phyloP scores from a whole-genome alignment of 495 filamentous ascomycete species.

The Parathielavia hyrcaniae region DNA sequence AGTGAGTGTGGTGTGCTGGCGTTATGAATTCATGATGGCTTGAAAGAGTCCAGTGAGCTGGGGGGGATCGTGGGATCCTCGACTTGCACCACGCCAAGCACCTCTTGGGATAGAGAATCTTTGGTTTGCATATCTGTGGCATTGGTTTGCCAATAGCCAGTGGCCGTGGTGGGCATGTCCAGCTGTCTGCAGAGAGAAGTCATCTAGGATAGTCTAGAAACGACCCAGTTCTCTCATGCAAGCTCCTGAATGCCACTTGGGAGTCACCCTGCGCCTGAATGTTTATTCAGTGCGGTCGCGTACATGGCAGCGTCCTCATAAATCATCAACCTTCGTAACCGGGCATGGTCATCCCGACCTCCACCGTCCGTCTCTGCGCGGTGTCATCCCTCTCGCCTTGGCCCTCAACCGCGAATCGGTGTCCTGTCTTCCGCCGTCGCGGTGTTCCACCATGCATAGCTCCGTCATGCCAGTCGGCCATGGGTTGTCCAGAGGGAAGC shows the following conservation, averaged over 20 bases:
- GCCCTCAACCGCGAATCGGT: neutral
- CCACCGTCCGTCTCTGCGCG: neutral
- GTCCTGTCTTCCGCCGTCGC: neutral
- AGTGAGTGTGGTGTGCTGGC: constrained; percentile 3
- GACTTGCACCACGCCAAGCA: neutral
- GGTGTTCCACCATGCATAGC: neutral
- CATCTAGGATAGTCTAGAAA: neutral
- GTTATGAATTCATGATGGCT: neutral
- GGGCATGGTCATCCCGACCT: neutral
- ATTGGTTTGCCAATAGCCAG: constrained; percentile 4
- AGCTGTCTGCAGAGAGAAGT: neutral
- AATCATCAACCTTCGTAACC: neutral
- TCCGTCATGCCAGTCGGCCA: neutral
- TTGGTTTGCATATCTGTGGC: constrained; percentile 20
- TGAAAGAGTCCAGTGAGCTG: neutral
- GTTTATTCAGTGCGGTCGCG: neutral
- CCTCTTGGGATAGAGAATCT: neutral
- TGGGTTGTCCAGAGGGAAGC: too few relatives aligned
- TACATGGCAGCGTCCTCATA: neutral
- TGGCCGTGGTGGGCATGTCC: neutral
- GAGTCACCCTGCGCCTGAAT: too few relatives aligned
- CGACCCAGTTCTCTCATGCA: neutral
- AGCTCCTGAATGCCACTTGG: neutral
- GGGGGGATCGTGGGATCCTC: neutral
- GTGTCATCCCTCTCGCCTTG: neutral